Conservation (phyloP, 176 grass and related monocot genomes). For the Pontederia crassipes region DNA sequence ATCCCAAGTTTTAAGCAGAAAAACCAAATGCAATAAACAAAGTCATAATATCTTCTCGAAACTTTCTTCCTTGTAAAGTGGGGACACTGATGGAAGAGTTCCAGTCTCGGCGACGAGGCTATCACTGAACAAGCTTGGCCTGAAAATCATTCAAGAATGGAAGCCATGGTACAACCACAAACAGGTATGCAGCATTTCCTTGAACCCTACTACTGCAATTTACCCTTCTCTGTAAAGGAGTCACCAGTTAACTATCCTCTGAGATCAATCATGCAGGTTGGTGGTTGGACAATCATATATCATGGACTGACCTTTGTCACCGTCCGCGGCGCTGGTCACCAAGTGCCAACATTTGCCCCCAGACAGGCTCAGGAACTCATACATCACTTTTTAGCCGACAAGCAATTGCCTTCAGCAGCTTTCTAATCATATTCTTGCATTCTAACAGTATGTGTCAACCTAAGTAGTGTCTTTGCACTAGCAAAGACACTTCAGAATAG, state of each 20-base stretch:
- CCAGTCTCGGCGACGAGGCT: constrained; percentile 45
- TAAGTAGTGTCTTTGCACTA: no score
- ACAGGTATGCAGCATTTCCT: constrained; percentile 18
- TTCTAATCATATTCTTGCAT: constrained; percentile 12
- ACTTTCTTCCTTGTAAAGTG: constrained; percentile 13
- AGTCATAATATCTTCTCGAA: not conserved
- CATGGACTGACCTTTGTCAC: constrained; percentile 48
- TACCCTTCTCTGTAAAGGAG: not conserved
- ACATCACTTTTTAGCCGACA: constrained; percentile 28
- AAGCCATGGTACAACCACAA: constrained; percentile 30
- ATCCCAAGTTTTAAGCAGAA: no score
- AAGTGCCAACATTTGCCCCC: constrained; percentile 25
- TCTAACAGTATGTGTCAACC: no score
- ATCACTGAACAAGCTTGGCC: constrained; percentile 38
- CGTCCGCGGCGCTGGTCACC: constrained; percentile 13
- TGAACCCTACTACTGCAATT: not conserved
- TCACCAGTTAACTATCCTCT: not conserved
- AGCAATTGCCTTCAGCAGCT: constrained; percentile 25
- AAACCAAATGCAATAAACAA: no score
- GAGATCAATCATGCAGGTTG: constrained; percentile 24
- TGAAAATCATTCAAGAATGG: constrained; percentile 34
- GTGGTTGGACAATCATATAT: constrained; percentile 43
- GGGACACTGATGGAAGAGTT: constrained; percentile 40
- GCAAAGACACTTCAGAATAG: no score
- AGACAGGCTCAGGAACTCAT: constrained; percentile 18